These are phyloP conservation scores for Cladophialophora psammophila DNA, from an alignment of 2,329 filamentous ascomycete genomes.

Conservation along the genomic window DNA sequence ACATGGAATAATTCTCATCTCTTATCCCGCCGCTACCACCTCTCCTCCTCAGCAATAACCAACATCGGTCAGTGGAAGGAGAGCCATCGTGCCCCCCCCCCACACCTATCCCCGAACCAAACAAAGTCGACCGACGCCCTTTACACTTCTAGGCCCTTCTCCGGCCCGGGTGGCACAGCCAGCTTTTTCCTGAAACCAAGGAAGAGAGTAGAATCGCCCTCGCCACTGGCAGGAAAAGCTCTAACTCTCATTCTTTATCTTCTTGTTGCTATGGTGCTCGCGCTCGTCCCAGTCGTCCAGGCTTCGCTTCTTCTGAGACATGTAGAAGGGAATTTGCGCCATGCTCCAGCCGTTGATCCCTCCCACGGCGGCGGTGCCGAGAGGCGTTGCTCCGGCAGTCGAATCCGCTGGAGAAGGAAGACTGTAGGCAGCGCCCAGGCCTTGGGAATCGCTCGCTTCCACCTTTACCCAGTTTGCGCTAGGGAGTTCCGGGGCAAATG, in stretches of 20 bases:
- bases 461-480: not conserved
- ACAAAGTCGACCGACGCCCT: no score
- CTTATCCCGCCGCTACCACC: not conserved
- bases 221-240: no score
- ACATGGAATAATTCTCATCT: not conserved
- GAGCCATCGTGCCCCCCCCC: no score
- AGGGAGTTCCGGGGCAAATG: not conserved
- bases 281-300: not conserved
- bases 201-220: no score
- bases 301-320: not conserved
- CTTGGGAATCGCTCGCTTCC: not conserved
- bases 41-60: not conserved
- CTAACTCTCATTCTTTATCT: constrained; percentile 15
- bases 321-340: not conserved
- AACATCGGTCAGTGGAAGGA: not conserved
- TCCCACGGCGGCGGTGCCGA: not conserved
- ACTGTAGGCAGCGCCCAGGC: not conserved
- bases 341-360: not conserved
- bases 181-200: no score
- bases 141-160: no score
- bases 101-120: no score
- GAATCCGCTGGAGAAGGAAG: constrained; percentile 22
- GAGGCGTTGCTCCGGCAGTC: not conserved
- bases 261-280: constrained; percentile 9
- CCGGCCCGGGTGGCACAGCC: no score